Base-by-base conservation (phyloP, 495 filamentous ascomycete genomes). In the Talaromyces ruber region DNA sequence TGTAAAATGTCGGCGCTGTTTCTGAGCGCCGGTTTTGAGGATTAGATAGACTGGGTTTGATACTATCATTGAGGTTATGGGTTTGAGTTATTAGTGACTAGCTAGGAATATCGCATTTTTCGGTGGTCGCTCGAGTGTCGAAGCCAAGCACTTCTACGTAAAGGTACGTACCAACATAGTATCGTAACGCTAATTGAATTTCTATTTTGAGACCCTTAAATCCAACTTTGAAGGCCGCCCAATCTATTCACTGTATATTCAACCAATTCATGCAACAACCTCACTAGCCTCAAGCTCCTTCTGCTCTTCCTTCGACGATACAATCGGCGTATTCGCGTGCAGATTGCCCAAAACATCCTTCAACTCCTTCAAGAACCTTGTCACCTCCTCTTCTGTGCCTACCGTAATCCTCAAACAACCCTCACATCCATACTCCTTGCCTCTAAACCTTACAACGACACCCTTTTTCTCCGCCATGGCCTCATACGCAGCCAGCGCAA, bases 321-420 rank as follows among this genome's bases (percentile, higher is more conserved):
- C 55, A 25, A 74, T 66, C 22, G 65, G 66, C 30, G 51, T 58
- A 16, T 72, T 71, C 11, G 54, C 57, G 61, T 72, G 69, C 37
- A 81, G 25, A 32, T 83, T 82, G 4, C 65, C 73, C 62, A 98
- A 66, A 29, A 90, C 86, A 54, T 65, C 72, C 67, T 74, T 77
- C 32, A 96, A 68, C 68, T 91, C 86, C 24, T 77, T 72, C 72
- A 98, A 70, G 68, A 98, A 87, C 65, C 82, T 83, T 32, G 83
- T 86, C 25, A 94, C 90, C 75, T 98, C 94, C 14, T 82, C 73
- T 70, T 92, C 89, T 5, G 94, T 98, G 6, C 94, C 94, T 8
- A 98, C 88, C 1, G 94, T 98, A 64, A 98, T 88, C 45, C 94
- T 81, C 68, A 98, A 72, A 68, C 93, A 97, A 1, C 93, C 94